A percentile compares a stretch with the other conserved stretches of the same genome.
phyloP scores from a whole-genome alignment of 192 early-diverging fungal genomes.

The Entrophospora sp. region DNA sequence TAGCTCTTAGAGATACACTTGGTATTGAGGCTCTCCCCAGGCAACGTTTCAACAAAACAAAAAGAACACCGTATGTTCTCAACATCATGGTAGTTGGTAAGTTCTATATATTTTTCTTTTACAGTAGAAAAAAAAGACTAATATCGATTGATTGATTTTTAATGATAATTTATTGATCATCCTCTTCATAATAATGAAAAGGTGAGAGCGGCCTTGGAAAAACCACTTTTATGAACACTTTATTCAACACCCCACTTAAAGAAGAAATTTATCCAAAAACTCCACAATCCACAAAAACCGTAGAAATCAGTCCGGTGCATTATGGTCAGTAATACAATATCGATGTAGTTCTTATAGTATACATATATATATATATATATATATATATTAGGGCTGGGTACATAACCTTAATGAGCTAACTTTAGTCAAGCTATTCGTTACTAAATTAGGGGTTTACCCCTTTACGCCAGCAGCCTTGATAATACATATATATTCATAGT shows the following conservation, averaged over 20 bases:
- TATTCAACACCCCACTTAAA: constrained; percentile 88
- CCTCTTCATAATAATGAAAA: constrained; percentile 22
- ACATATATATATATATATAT: no score
- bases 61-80: constrained; percentile 69
- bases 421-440: no score
- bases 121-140: no score
- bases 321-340: constrained; percentile 53
- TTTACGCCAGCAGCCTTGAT: no score
- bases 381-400: no score
- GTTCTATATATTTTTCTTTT: constrained; percentile 12
- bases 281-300: constrained; percentile 66
- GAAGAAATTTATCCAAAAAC: constrained; percentile 59
- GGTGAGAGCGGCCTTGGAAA: constrained; percentile 98
- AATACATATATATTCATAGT: no score
- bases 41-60: constrained; percentile 60
- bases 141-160: no score
- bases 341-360: no score
- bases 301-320: constrained; percentile 74
- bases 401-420: no score
- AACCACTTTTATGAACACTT: constrained; percentile 98
- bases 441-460: no score
- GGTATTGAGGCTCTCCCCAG: constrained; percentile 66
- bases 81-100: constrained; percentile 94
- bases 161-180: constrained; percentile 1
- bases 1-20: constrained; percentile 43